These are phyloP conservation scores for Cryptococcus depauperatus DNA, from an alignment of 1,284 basidiomycete genomes.

Conservation along the genomic window DNA sequence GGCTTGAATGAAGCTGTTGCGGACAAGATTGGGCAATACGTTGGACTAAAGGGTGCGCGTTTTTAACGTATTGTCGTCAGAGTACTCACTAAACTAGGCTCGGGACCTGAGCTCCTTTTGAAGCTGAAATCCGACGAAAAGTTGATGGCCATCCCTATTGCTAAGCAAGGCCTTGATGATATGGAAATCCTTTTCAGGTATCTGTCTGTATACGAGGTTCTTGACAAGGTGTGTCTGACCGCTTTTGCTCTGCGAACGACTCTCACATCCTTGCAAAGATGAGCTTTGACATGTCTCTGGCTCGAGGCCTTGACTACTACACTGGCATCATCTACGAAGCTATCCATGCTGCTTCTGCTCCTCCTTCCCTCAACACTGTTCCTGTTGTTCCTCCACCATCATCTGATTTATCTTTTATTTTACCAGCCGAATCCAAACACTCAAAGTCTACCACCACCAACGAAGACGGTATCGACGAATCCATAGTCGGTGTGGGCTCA, in stretches of 20 bases:
- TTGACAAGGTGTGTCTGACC: conserved; percentile 56
- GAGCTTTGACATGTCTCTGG: conserved; percentile 92
- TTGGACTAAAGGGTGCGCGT: conserved; percentile 74
- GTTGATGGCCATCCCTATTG: conserved; percentile 63
- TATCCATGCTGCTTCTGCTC: conserved; percentile 83
- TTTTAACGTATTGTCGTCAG: background rate
- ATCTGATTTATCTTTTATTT: conserved; percentile 33
- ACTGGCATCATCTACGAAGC: conserved; percentile 99
- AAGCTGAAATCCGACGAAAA: conserved; percentile 61
- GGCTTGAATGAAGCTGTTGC: conserved; percentile 75
- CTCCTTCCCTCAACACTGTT: conserved; percentile 64
- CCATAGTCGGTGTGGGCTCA: conserved; percentile 87
- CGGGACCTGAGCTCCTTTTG: conserved; percentile 65
- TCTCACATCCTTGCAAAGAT: conserved; percentile 58
- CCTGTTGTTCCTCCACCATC: conserved; percentile 46
- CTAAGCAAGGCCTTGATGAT: conserved; percentile 79
- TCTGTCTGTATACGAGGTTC: conserved; percentile 69
- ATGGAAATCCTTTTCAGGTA: conserved; percentile 82
- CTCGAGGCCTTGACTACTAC: conserved; percentile 95
- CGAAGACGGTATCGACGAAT: conserved; percentile 87
- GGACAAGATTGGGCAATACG: conserved; percentile 94
- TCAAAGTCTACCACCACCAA: conserved; percentile 47
- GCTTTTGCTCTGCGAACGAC: no score
- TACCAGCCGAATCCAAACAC: conserved; percentile 24
- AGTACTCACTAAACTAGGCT: conserved; percentile 15